Base-by-base conservation (phyloP, 2,329 filamentous ascomycete genomes). In the Botrytis deweyae region DNA sequence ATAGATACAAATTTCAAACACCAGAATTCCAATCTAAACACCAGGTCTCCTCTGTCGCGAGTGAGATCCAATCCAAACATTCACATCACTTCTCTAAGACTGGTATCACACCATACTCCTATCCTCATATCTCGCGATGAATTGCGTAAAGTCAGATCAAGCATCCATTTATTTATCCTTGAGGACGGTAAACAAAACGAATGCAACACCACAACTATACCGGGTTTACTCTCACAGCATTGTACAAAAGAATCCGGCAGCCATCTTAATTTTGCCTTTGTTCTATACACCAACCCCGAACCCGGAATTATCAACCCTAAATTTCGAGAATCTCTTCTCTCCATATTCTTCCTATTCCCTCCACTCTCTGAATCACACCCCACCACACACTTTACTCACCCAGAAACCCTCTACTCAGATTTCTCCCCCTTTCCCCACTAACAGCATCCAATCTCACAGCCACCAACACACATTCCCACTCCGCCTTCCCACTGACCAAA, bases 381-480 rank as follows among this genome's bases (percentile, higher is more conserved):
- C n/a, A 0, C 6, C n/a, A 18, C 3, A 58, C 5, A 7, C 5
- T 8, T 72, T 10, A 72, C 36, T 9, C 33, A 16, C 36, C 73
- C 73, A 97, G 81, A 80, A 97, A 97, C 0, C 83, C 83, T 75
- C 92, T 87, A 69, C 85, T 82, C 68, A 83, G 83, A 83, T 97
- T 97, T 76, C 93, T 87, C 18, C 86, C 86, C 75, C 86, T 85
- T 82, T 95, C 89, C 12, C 86, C 87, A 71, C 87, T 91, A 77
- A 90, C 88, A 0, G 91, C 92, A 77, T 97, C 92, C 40, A 97
- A 80, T 82, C 93, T 94, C 49, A 95, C 92, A 0, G 90, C 92
- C 25, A 92, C 86, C 68, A 97, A 86, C 36, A 93, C 86, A 74
- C 93, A 91, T 82, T 95, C 92, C 73, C 91, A 86, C 3, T 85